These are phyloP conservation scores for Phaffia australis DNA, from an alignment of 768 basidiomycete genomes.

Conservation along the genomic window DNA sequence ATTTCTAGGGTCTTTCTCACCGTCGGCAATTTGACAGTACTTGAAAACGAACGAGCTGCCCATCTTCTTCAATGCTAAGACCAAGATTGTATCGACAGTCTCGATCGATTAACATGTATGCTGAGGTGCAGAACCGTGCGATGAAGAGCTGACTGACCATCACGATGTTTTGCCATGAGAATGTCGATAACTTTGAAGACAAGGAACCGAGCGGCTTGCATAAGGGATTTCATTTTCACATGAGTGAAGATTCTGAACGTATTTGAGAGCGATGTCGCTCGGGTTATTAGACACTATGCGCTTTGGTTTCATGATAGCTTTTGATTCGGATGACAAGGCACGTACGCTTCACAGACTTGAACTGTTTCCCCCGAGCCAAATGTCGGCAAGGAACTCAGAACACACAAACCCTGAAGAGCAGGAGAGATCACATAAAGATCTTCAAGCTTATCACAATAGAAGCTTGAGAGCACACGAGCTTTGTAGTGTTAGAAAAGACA, in stretches of 20 bases:
- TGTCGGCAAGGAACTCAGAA: slow-evolving; percentile 52
- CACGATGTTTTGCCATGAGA: slow-evolving; percentile 59
- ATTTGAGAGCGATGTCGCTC: neutral
- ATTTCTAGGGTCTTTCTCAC: slow-evolving; percentile 96
- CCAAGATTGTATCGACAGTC: neutral
- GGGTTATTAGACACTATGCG: neutral
- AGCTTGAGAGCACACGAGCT: slow-evolving; percentile 73
- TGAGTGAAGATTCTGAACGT: slow-evolving; percentile 55
- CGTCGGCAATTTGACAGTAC: slow-evolving; percentile 72
- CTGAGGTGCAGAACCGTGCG: neutral
- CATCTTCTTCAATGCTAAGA: slow-evolving; percentile 56
- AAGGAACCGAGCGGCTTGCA: slow-evolving; percentile 67
- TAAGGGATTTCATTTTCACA: slow-evolving; percentile 68
- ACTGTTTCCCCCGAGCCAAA: slow-evolving; percentile 57
- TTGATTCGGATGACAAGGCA: slow-evolving; percentile 19
- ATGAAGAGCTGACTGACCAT: slow-evolving; percentile 43
- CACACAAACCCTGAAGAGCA: slow-evolving; percentile 61
- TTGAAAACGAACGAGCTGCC: slow-evolving; percentile 60
- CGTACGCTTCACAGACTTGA: slow-evolving; percentile 54
- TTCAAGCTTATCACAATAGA: slow-evolving; percentile 76
- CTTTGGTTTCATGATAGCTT: neutral
- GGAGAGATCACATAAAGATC: slow-evolving; percentile 76
- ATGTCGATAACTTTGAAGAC: slow-evolving; percentile 74
- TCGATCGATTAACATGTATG: neutral
- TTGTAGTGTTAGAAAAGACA: neutral